Base-by-base conservation (phyloP, 2,329 filamentous ascomycete species). In the Arthrobotrys sinensis region DNA sequence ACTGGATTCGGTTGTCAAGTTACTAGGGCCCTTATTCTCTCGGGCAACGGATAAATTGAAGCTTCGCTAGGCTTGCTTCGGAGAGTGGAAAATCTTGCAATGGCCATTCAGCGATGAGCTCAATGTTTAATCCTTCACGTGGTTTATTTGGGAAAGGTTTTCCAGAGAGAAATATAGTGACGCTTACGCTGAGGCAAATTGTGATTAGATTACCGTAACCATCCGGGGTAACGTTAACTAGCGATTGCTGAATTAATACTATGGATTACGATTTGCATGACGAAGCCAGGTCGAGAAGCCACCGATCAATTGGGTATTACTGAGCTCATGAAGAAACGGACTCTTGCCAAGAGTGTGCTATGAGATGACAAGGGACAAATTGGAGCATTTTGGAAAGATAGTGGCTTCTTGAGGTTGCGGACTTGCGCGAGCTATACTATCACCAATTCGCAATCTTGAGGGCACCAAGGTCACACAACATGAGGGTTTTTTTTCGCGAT, bases 41-140 rank as follows among this genome's bases (percentile, higher is more conserved):
- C 40, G 24, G 60, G 43, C 40, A 36, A 64, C 60, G 69, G 60
- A 60, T 73, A 73, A 73, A 73, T 65, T 73, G 36, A 43, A 48
- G 16, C 46, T 46, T 65, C 45, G 32, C 21, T 55, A 53, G 46
- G 52, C 52, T 57, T 43, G 32, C 34, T 4, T 40, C 24, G 45
- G 46, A 64, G 67, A 71, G 67, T 63, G 67, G 55, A 64, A 70
- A 62, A 32, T 50, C 24, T 24, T 64, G 38, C 16, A 36, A 50
- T 2, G 16, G 14, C 24, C 36, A 57, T 36, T 63, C 24, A 10
- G 48, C 24, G 46, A 57, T 38, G 14, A 46, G 21, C 36, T 63
- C 28, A 45, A 36, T 21, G 53, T 52, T 48, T 43, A 24, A 46
- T 62, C 40, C 24, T 64, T 32, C 16, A 57, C 8, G 28, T 48